phyloP scores from a whole-genome alignment of 805 yeast genomes.

The Kodamaea laetipori region DNA sequence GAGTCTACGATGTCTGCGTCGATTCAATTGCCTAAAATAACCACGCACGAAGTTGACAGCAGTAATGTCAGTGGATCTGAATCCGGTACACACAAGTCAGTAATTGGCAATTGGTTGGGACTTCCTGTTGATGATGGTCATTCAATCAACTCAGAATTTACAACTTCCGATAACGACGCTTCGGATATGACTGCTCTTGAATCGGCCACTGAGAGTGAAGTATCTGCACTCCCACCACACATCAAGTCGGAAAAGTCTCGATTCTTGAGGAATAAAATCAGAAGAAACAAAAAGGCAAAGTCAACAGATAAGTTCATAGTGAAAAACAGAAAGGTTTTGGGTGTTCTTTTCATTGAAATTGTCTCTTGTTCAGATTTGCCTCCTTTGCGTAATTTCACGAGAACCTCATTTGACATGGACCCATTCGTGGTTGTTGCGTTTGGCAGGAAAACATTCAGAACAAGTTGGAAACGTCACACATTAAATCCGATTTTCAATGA shows the following conservation, averaged over 20 bases:
- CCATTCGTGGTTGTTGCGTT: conserved; percentile 92
- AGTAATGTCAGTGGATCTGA: neutral
- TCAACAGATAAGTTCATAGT: conserved; percentile 35
- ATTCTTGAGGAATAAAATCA: conserved; percentile 5
- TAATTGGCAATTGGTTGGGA: conserved; percentile 1
- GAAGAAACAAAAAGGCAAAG: conserved; percentile 13
- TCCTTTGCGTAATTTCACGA: conserved; percentile 65
- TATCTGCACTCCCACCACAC: neutral
- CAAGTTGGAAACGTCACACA: conserved; percentile 82
- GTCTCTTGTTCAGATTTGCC: conserved; percentile 77
- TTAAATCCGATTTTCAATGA: conserved; percentile 83
- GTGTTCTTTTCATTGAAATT: conserved; percentile 78
- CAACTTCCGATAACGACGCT: conserved; percentile 1
- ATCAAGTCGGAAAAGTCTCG: neutral
- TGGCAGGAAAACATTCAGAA: conserved; percentile 83
- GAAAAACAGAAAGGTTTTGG: conserved; percentile 48
- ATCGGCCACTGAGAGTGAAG: conserved; percentile 5
- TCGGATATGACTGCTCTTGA: neutral
- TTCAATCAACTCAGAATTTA: neutral
- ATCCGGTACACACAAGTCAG: neutral
- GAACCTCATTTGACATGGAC: conserved; percentile 91
- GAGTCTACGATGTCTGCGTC: conserved; percentile 24
- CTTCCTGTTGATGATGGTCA: conserved; percentile 17
- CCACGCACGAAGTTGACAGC: neutral
- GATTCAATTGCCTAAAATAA: neutral